Evolutionary conservation across 2,329 filamentous ascomycete species (phyloP).

Genomic region (Penicillium sp.): DNA sequence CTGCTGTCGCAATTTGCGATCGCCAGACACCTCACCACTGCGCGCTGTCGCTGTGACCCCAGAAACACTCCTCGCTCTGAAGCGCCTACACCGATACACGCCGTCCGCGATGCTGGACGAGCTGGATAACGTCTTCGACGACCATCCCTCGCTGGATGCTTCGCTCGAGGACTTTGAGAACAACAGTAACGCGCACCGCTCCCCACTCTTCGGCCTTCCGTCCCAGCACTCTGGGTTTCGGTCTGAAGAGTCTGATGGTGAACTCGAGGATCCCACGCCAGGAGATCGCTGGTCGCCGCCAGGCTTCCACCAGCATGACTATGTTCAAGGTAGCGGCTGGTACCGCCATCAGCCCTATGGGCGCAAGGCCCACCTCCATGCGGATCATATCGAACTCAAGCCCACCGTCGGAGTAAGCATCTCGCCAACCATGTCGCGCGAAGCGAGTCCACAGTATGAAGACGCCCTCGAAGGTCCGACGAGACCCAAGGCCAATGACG

Average conservation of each 20-base stretch:
- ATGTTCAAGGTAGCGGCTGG: conserved; percentile 59
- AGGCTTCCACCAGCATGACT: conserved; percentile 57
- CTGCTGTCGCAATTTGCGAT: conserved; percentile 9
- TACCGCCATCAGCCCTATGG: conserved; percentile 54
- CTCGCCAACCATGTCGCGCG: conserved; percentile 55
- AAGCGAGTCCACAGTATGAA: conserved; percentile 62
- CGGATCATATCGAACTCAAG: conserved; percentile 42
- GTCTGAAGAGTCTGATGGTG: conserved; percentile 52
- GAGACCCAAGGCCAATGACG: conserved; percentile 30
- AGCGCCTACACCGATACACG: conserved; percentile 30
- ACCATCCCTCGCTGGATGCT: conserved; percentile 61
- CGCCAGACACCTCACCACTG: conserved; percentile 14
- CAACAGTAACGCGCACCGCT: conserved; percentile 48
- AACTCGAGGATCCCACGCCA: conserved; percentile 38
- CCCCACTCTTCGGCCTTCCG: conserved; percentile 57
- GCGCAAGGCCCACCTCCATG: conserved; percentile 37
- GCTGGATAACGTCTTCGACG: conserved; percentile 55
- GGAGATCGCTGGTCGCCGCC: conserved; percentile 66
- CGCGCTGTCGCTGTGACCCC: conserved; percentile 24
- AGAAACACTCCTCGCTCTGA: conserved; percentile 21
- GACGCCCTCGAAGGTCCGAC: conserved; percentile 53
- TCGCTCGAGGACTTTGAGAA: conserved; percentile 65
- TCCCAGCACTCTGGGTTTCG: conserved; percentile 67
- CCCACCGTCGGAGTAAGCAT: conserved; percentile 44
- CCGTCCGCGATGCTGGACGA: conserved; percentile 49